phyloP scores from a whole-genome alignment of 495 filamentous ascomycete species.

The Monascus purpureus region DNA sequence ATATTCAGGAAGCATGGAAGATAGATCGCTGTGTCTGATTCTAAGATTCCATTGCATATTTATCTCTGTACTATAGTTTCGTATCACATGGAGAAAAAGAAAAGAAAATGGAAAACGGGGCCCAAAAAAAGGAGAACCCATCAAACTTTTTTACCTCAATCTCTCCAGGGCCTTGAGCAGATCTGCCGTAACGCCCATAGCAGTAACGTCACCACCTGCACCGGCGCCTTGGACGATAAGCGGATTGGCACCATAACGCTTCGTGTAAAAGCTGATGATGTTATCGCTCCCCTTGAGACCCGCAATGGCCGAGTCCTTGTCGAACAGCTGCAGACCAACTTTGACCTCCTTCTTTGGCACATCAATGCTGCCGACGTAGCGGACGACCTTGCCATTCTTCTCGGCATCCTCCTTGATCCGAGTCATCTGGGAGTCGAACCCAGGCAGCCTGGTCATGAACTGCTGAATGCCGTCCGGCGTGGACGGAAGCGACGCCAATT shows the following conservation, averaged over 20 bases:
- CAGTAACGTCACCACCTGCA: slow-evolving; percentile 87
- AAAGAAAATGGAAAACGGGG: no score
- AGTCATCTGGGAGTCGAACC: slow-evolving; percentile 76
- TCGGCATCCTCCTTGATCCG: slow-evolving; percentile 62
- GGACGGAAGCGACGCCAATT: slow-evolving; percentile 57
- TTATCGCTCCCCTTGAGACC: slow-evolving; percentile 93
- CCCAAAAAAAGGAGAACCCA: no score
- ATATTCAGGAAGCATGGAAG: no score
- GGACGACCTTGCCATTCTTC: slow-evolving; percentile 76
- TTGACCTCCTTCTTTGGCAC: slow-evolving; percentile 59
- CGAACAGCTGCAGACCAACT: slow-evolving; percentile 81
- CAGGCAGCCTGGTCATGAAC: slow-evolving; percentile 62
- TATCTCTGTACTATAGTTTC: no score
- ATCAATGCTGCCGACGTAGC: slow-evolving; percentile 90
- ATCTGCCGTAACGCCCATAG: slow-evolving; percentile 88
- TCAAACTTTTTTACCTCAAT: slow-evolving; percentile 19
- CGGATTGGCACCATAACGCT: slow-evolving; percentile 79
- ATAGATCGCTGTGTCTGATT: no score
- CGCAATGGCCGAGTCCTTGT: slow-evolving; percentile 72
- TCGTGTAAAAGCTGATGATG: slow-evolving; percentile 95
- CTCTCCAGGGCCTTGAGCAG: slow-evolving; percentile 66
- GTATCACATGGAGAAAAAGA: no score
- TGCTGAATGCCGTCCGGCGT: slow-evolving; percentile 47
- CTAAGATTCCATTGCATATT: no score
- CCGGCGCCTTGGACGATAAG: slow-evolving; percentile 90